Evolutionary conservation across 2,329 filamentous ascomycete species (phyloP).

Genomic region (Nothophaeocryptopus gaeumannii): DNA sequence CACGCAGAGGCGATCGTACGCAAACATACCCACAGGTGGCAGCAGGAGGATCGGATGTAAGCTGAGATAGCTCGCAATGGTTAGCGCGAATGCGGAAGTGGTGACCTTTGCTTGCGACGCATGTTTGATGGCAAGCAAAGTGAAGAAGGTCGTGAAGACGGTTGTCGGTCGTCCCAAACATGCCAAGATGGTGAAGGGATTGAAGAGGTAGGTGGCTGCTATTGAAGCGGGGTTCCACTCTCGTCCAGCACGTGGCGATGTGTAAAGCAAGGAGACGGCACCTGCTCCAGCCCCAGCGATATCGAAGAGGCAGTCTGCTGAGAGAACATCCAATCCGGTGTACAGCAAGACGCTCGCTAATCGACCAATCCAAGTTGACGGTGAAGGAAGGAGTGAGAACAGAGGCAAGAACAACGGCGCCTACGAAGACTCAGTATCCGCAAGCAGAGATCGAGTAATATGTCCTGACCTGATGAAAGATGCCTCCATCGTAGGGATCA

Average conservation of each 20-base stretch:
- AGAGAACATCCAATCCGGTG: conserved; percentile 74
- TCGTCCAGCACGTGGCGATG: conserved; percentile 72
- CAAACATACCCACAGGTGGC: conserved; percentile 75
- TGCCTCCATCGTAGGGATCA: conserved; percentile 93
- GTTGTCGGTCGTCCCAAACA: conserved; percentile 87
- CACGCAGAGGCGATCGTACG: conserved; percentile 58
- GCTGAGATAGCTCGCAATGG: conserved; percentile 85
- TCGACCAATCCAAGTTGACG: conserved; percentile 47
- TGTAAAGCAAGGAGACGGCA: conserved; percentile 68
- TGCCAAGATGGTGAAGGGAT: conserved; percentile 87
- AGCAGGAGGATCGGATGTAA: conserved; percentile 88
- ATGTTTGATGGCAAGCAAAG: conserved; percentile 77
- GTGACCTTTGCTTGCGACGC: conserved; percentile 69
- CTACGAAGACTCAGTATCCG: conserved; percentile 44
- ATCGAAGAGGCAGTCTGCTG: conserved; percentile 71
- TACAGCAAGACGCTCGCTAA: conserved; percentile 74
- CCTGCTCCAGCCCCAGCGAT: conserved; percentile 83
- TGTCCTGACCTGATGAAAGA: conserved; percentile 60
- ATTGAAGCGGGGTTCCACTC: conserved; percentile 72
- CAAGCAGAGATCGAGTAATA: background rate
- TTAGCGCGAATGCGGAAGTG: conserved; percentile 77
- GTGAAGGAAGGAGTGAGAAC: conserved; percentile 81
- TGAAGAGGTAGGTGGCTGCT: conserved; percentile 85
- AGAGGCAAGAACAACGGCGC: conserved; percentile 86
- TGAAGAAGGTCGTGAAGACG: conserved; percentile 83